A percentile compares a stretch with the other conserved stretches of the same genome.
Evolutionary conservation across 495 filamentous ascomycete species (phyloP).

Genomic region (Neurospora sp.): DNA sequence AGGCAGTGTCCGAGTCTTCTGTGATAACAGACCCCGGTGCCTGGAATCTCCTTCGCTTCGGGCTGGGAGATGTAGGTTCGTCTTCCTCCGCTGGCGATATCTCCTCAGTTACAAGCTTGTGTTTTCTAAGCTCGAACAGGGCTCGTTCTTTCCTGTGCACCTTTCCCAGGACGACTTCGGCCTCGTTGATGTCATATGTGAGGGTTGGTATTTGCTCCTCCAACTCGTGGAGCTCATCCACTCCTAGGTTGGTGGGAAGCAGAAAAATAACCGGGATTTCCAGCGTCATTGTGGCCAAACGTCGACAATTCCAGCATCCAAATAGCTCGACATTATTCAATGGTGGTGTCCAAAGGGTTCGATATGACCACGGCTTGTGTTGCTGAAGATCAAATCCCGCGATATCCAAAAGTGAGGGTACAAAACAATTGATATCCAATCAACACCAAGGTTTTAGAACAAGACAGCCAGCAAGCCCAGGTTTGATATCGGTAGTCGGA

Average conservation of each 20-base stretch:
- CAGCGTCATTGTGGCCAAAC: constrained; percentile 13
- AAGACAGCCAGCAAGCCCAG: not conserved
- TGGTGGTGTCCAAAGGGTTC: not conserved
- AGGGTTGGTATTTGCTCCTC: constrained; percentile 55
- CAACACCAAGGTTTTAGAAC: not conserved
- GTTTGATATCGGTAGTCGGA: not conserved
- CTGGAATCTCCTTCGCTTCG: constrained; percentile 29
- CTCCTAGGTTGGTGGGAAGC: constrained; percentile 56
- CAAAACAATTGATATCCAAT: not conserved
- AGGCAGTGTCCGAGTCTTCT: constrained; percentile 29
- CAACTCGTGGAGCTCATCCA: constrained; percentile 48
- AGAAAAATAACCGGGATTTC: constrained; percentile 63
- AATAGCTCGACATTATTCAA: not conserved
- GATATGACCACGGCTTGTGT: not conserved
- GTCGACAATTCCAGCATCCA: not conserved
- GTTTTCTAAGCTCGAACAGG: constrained; percentile 63
- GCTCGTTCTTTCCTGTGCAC: constrained; percentile 60
- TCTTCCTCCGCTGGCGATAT: constrained; percentile 18
- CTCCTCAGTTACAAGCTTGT: constrained; percentile 50
- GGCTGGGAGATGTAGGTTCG: constrained; percentile 8
- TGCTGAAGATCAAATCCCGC: not conserved
- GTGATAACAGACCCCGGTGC: constrained; percentile 8
- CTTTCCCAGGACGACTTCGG: constrained; percentile 62
- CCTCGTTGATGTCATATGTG: constrained; percentile 65
- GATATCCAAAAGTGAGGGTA: not conserved